Percentiles rank a stretch among this genome's conserved stretches.
Conservation (phyloP, 2,329 filamentous ascomycete species). For the Ophiostoma novo-ulmi region DNA sequence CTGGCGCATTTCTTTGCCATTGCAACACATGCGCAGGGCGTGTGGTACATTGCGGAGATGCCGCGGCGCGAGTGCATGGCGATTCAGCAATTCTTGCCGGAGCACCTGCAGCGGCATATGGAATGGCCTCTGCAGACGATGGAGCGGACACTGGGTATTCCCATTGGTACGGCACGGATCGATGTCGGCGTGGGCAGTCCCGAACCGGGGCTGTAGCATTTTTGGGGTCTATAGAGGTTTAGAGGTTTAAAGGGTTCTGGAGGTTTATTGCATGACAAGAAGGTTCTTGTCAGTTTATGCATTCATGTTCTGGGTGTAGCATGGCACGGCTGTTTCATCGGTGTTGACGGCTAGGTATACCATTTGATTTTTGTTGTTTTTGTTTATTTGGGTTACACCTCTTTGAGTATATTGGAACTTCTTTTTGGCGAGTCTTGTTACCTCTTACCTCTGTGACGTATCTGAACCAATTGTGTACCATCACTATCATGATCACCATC, state of each 20-base stretch:
- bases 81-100: neutral
- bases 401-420: neutral
- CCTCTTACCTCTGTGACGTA: neutral
- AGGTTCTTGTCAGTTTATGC: too few relatives aligned
- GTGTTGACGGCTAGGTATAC: constrained; percentile 1
- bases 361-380: neutral
- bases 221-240: neutral
- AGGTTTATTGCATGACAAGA: too few relatives aligned
- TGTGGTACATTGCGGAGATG: constrained; percentile 7
- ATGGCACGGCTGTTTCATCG: neutral
- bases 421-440: neutral
- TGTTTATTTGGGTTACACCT: neutral
- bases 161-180: neutral
- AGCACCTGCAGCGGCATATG: constrained; percentile 5
- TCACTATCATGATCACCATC: too few relatives aligned
- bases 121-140: neutral
- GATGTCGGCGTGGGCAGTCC: neutral
- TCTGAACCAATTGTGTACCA: neutral
- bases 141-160: neutral
- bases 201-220: neutral
- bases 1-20: constrained; percentile 12
- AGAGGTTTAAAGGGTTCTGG: too few relatives aligned
- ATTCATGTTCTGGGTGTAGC: neutral
- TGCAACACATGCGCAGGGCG: neutral
- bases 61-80: constrained; percentile 11